Base-by-base conservation (phyloP, 768 basidiomycete genomes). In the Termitomyces sp. region DNA sequence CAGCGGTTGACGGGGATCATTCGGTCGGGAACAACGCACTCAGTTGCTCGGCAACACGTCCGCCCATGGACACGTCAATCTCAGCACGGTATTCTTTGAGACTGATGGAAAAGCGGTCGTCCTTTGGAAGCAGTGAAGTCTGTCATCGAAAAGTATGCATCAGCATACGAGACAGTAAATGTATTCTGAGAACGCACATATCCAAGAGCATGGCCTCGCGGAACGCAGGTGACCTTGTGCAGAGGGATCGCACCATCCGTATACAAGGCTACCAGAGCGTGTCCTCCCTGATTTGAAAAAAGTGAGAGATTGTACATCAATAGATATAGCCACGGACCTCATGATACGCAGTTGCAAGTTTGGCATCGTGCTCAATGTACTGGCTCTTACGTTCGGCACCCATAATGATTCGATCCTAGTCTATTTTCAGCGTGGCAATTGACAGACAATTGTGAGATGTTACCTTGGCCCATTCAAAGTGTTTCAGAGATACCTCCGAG, bases 381-480 rank as follows among this genome's bases (percentile, higher is more conserved):
- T 88, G 86, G 56, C 90, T 94, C 75, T 86, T 90, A 60, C 97
- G 81, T 72, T 98, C 96, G 8, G 92, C 92, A 43, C 97, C 97
- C 94, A 99, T 95, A 60, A 97, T 74, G 59, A 98, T 98, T 56
- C 93, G 89, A 71, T 96, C 93, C 90, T 87, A 63, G 16, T 16
- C 27, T 6, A 31, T 29, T 42, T 36, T 55, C 20, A 47, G 49
- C 39, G 26, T 26, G 12, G 10, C 9, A 18, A 9, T 43, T 36
- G 9, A 29, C 31, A 29, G 26, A 46, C 52, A 16, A 29, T 24
- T 39, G 18, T 26, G 14, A 34, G 34, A 20, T 32, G 4, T 56
- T 59, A 90, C 93, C 79, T 92, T 97, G 13, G 97, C 97, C 97
- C 97, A 99, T 75, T 98, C 96, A 68, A 98, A 91, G 69, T 99